A percentile compares a stretch with the other conserved stretches of the same genome.
phyloP scores from a whole-genome alignment of 169 alveolate species.

The Plasmodium adleri region DNA sequence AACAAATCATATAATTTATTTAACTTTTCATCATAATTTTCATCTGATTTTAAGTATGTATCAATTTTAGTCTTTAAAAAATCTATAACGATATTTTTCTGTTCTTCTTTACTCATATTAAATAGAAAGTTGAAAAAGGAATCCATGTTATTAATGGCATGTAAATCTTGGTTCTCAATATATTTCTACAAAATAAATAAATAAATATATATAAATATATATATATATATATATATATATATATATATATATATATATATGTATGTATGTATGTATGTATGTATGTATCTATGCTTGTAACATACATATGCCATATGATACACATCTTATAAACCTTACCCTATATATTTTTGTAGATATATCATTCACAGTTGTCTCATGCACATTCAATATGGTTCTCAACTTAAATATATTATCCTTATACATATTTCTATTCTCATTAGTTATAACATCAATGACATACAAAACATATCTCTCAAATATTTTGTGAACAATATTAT shows the following conservation, averaged over 20 bases:
- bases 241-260: conserved; percentile 13
- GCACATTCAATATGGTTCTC: conserved; percentile 19
- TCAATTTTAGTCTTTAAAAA: conserved; percentile 13
- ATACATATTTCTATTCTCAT: conserved; percentile 24
- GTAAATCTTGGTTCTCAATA: conserved; percentile 39
- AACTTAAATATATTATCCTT: conserved; percentile 44
- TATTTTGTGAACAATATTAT: conserved; percentile 23
- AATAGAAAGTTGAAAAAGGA: conserved; percentile 47
- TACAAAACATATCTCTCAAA: conserved; percentile 62
- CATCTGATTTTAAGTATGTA: conserved; percentile 12
- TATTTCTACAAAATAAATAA: conserved; percentile 21
- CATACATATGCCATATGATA: not conserved
- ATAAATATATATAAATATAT: conserved; percentile 5
- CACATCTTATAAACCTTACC: conserved; percentile 4
- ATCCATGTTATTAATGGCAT: conserved; percentile 48
- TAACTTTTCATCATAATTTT: conserved; percentile 33
- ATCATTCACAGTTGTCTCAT: not conserved
- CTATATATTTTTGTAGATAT: conserved; percentile 51
- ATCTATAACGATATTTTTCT: conserved; percentile 43
- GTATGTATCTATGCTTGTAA: not conserved
- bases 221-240: conserved; percentile 3
- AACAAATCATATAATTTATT: conserved; percentile 39
- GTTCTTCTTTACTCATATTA: conserved; percentile 45
- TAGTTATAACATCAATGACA: conserved; percentile 47
- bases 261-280: too few species aligned